Percentiles rank a stretch among this genome's conserved stretches.
phyloP scores from a whole-genome alignment of 1,139 yeast species.

The Kodamaea sp. region DNA sequence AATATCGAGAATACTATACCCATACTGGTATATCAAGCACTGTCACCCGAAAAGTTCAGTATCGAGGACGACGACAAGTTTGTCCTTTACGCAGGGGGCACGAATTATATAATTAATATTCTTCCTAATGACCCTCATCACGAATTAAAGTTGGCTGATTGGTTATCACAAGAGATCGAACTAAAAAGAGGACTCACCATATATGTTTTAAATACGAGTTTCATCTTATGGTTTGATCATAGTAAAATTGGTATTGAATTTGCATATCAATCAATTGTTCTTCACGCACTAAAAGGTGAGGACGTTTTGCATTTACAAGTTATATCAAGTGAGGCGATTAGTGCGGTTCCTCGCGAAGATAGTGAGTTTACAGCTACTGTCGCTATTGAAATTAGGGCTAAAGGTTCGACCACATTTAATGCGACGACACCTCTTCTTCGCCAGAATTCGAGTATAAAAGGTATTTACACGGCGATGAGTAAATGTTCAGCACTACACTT shows the following conservation, averaged over 20 bases:
- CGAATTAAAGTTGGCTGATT: slow-evolving; percentile 11
- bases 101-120: slow-evolving; percentile 15
- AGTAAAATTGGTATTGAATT: slow-evolving; percentile 34
- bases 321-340: slow-evolving; percentile 18
- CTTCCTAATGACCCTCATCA: slow-evolving; percentile 17
- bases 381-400: slow-evolving; percentile 13
- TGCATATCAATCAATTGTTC: slow-evolving; percentile 36
- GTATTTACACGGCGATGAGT: slow-evolving; percentile 35
- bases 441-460: slow-evolving; percentile 9
- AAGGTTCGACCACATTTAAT: not conserved
- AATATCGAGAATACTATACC: slow-evolving; percentile 43
- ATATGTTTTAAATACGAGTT: slow-evolving; percentile 37
- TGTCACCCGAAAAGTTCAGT: slow-evolving; percentile 40
- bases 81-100: slow-evolving; percentile 41
- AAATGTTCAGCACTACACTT: slow-evolving; percentile 39
- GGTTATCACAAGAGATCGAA: slow-evolving; percentile 11
- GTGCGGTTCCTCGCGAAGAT: slow-evolving; percentile 11
- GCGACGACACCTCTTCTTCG: slow-evolving; percentile 11
- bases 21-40: slow-evolving; percentile 29
- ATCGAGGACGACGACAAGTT: slow-evolving; percentile 40
- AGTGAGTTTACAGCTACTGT: slow-evolving; percentile 20
- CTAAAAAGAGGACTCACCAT: slow-evolving; percentile 19
- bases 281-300: slow-evolving; percentile 35
- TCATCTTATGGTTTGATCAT: slow-evolving; percentile 35
- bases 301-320: slow-evolving; percentile 34